phyloP scores from a whole-genome alignment of 495 filamentous ascomycete genomes.

The Aspergillus saccharolyticus region DNA sequence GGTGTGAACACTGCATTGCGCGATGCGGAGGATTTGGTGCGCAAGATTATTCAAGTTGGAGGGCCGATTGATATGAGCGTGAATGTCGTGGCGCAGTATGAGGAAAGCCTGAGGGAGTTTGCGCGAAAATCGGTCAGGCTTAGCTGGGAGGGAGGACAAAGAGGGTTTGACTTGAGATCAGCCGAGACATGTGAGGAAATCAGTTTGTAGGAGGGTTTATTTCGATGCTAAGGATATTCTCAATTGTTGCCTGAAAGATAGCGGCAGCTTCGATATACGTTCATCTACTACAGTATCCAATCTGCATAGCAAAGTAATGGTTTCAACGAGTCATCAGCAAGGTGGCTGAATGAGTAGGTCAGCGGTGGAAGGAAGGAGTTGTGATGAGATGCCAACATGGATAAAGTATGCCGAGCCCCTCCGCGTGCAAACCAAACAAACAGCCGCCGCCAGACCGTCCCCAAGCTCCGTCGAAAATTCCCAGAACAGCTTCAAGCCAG shows the following conservation, averaged over 20 bases:
- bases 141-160: conserved; percentile 25
- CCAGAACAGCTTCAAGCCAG: conserved; percentile 32
- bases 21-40: conserved; percentile 30
- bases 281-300: too few species aligned
- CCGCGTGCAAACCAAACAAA: conserved; percentile 45
- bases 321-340: too few species aligned
- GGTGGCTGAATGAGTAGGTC: too few species aligned
- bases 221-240: background rate
- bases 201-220: background rate
- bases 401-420: conserved; percentile 23
- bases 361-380: too few species aligned
- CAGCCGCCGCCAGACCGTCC: conserved; percentile 30
- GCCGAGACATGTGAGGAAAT: conserved; percentile 25
- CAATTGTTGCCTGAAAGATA: background rate
- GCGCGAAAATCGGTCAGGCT: conserved; percentile 18
- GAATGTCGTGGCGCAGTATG: conserved; percentile 45
- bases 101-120: conserved; percentile 25
- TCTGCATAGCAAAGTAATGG: too few species aligned
- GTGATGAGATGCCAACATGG: too few species aligned
- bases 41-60: conserved; percentile 35
- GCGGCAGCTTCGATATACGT: background rate
- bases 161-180: conserved; percentile 25
- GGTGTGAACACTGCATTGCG: conserved; percentile 55
- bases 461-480: conserved; percentile 44
- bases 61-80: conserved; percentile 40